These are phyloP conservation scores for Aspergillus indologenus DNA, from an alignment of 495 filamentous ascomycete species.

Conservation along the genomic window DNA sequence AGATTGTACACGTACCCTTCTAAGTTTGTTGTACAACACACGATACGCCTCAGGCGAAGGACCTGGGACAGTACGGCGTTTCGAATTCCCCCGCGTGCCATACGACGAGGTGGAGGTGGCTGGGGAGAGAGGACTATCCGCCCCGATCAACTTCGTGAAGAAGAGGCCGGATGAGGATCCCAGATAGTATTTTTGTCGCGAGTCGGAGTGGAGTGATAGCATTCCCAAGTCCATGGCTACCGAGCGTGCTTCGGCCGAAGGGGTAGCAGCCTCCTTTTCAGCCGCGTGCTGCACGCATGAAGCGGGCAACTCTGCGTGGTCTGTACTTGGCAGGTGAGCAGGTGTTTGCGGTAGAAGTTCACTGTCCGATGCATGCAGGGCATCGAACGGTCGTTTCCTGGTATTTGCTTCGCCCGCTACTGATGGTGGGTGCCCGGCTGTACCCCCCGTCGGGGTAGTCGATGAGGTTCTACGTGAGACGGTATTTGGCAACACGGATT, in stretches of 20 bases:
- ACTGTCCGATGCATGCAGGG: not conserved
- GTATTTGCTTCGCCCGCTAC: not conserved
- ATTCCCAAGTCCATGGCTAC: constrained; percentile 27
- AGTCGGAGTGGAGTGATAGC: constrained; percentile 27
- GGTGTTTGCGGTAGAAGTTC: not conserved
- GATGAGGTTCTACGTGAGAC: not conserved
- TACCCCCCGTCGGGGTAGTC: not conserved
- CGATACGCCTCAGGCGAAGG: constrained; percentile 8
- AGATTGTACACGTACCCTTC: too few relatives aligned
- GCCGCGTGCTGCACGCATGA: not conserved
- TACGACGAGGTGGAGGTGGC: not conserved
- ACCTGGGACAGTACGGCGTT: not conserved
- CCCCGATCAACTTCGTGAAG: constrained; percentile 38
- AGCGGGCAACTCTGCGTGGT: not conserved
- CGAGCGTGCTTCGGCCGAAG: constrained; percentile 24
- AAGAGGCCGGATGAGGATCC: constrained; percentile 37
- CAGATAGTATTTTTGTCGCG: constrained; percentile 30
- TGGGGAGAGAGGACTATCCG: constrained; percentile 12
- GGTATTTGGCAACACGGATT: not conserved
- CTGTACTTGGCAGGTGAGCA: not conserved
- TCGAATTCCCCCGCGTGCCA: not conserved
- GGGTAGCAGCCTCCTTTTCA: not conserved
- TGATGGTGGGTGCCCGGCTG: not conserved
- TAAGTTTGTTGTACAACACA: constrained; percentile 13
- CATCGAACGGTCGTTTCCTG: constrained; percentile 17